Percentiles rank a stretch among this genome's conserved stretches.
phyloP scores from a whole-genome alignment of 2,329 filamentous ascomycete species.

The Exophiala aquamarina region DNA sequence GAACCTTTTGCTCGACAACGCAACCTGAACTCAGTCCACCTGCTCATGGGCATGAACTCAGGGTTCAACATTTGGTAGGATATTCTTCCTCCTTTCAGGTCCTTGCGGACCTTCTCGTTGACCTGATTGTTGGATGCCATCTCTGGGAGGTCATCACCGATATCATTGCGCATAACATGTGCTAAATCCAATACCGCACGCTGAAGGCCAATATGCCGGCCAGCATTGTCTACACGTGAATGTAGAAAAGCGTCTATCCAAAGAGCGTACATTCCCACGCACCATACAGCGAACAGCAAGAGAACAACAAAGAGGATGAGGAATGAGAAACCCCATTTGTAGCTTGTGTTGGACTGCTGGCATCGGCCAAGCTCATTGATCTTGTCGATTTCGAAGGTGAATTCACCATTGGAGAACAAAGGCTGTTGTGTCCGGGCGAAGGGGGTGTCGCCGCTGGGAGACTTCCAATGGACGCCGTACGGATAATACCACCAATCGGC shows the following conservation, averaged over 20 bases:
- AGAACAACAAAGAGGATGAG: constrained; percentile 34
- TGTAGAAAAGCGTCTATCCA: constrained; percentile 36
- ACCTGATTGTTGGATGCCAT: constrained; percentile 13
- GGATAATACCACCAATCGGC: constrained; percentile 2
- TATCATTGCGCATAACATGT: constrained; percentile 13
- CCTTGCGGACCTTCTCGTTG: constrained; percentile 5
- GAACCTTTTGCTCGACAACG: neutral
- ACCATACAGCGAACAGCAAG: constrained; percentile 34
- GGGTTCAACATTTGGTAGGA: constrained; percentile 10
- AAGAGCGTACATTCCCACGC: constrained; percentile 34
- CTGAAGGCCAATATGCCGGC: constrained; percentile 34
- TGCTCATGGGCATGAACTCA: neutral
- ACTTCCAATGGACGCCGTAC: constrained; percentile 7
- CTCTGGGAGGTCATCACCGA: constrained; percentile 10
- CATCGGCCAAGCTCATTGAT: constrained; percentile 14
- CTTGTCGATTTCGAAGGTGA: constrained; percentile 5
- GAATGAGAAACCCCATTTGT: constrained; percentile 40
- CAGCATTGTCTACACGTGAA: constrained; percentile 29
- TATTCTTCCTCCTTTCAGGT: constrained; percentile 9
- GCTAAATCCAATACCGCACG: constrained; percentile 26
- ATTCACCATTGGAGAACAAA: constrained; percentile 11
- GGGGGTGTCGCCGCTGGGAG: neutral
- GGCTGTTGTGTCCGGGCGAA: constrained; percentile 8
- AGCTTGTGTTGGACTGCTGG: constrained; percentile 27
- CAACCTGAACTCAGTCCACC: neutral